Evolutionary conservation across 768 basidiomycete species (phyloP).

Genomic region (Paxillus rubicundulus): DNA sequence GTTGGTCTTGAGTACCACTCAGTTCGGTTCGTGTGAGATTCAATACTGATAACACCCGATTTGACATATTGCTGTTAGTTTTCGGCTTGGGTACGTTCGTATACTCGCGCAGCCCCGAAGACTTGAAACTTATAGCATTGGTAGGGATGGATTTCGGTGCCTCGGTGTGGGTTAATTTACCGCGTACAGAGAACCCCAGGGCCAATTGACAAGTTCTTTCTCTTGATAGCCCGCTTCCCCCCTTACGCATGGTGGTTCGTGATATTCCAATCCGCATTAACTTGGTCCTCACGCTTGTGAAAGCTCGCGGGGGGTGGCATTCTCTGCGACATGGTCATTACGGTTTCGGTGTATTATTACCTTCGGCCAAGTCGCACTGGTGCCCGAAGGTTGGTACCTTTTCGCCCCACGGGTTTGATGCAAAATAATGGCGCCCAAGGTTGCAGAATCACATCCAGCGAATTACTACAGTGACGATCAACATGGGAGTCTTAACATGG

Average conservation of each 20-base stretch:
- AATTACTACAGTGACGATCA: background rate
- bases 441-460: background rate
- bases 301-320: background rate
- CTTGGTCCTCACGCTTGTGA: background rate
- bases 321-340: conserved; percentile 1
- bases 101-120: background rate
- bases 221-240: background rate
- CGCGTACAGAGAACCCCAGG: background rate
- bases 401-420: background rate
- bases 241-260: background rate
- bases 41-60: background rate
- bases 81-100: background rate
- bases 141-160: background rate
- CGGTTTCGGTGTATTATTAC: conserved; percentile 4
- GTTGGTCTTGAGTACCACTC: background rate
- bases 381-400: conserved; percentile 1
- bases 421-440: background rate
- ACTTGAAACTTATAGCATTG: background rate
- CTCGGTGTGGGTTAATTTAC: background rate
- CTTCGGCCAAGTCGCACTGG: conserved; percentile 3
- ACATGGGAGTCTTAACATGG: conserved; percentile 8
- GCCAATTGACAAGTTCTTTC: background rate
- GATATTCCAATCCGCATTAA: no score
- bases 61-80: background rate
- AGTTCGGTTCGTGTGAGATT: background rate